Conservation (phyloP, 1,139 yeast genomes). For the Saccharomyces hybrid region DNA sequence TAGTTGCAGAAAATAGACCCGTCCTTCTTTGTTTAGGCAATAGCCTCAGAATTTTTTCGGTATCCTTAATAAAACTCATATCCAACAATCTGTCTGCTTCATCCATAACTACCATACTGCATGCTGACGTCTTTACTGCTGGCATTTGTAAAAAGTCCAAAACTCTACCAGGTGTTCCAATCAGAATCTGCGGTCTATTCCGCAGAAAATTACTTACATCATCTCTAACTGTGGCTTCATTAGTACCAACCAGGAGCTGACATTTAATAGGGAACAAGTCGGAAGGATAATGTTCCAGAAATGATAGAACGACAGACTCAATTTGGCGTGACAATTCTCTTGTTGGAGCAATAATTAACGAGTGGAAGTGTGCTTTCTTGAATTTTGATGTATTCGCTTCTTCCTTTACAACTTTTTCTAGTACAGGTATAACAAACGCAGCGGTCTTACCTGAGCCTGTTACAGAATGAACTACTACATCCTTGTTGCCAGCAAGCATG, state of each 20-base stretch:
- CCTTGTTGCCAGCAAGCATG: slow-evolving; percentile 75
- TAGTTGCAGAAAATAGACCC: slow-evolving; percentile 88
- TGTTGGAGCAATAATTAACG: slow-evolving; percentile 78
- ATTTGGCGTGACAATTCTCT: slow-evolving; percentile 88
- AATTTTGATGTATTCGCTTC: slow-evolving; percentile 28
- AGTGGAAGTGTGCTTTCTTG: slow-evolving; percentile 59
- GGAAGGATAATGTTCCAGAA: slow-evolving; percentile 56
- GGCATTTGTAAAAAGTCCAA: slow-evolving; percentile 55
- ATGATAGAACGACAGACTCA: slow-evolving; percentile 50
- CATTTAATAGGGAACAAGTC: slow-evolving; percentile 40
- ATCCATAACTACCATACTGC: slow-evolving; percentile 75
- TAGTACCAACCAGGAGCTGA: slow-evolving; percentile 77
- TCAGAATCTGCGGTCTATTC: slow-evolving; percentile 58
- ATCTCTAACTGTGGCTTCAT: slow-evolving; percentile 50
- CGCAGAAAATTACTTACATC: slow-evolving; percentile 55
- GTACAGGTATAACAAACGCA: slow-evolving; percentile 75
- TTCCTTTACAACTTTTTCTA: slow-evolving; percentile 49
- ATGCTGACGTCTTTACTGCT: slow-evolving; percentile 45
- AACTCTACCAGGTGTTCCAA: slow-evolving; percentile 91
- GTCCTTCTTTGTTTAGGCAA: slow-evolving; percentile 89
- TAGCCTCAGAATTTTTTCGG: slow-evolving; percentile 53
- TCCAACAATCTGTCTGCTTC: slow-evolving; percentile 91
- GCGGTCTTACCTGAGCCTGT: slow-evolving; percentile 96
- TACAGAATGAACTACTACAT: slow-evolving; percentile 92
- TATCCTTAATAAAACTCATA: slow-evolving; percentile 63